Evolutionary conservation across 176 grass and related monocot species (phyloP).

Genomic region (Urochloa ruziziensis): DNA sequence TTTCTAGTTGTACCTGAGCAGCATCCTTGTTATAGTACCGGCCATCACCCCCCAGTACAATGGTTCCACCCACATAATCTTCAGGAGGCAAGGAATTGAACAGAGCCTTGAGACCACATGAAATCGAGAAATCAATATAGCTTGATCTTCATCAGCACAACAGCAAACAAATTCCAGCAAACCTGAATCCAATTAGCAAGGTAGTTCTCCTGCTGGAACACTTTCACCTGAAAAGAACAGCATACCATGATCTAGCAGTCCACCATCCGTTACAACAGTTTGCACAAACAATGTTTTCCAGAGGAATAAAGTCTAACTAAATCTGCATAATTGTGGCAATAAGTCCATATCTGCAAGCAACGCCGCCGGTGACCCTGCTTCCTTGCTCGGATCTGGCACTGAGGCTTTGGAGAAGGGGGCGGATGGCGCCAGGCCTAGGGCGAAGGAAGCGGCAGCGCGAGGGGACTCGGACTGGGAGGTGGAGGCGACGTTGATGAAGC

Average conservation of each 20-base stretch:
- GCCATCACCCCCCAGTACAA: constrained; percentile 87
- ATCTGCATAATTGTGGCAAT: too few species aligned
- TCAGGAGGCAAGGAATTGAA: constrained; percentile 80
- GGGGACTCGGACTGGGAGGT: too few species aligned
- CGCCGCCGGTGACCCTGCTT: too few species aligned
- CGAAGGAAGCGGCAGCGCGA: too few species aligned
- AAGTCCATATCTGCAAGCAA: too few species aligned
- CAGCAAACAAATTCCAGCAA: background rate
- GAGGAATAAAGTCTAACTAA: background rate
- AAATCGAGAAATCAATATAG: constrained; percentile 30
- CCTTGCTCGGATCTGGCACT: too few species aligned
- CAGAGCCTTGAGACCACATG: constrained; percentile 52
- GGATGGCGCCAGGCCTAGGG: too few species aligned
- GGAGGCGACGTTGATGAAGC: too few species aligned
- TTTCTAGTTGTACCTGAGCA: constrained; percentile 52
- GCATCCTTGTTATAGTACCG: constrained; percentile 84
- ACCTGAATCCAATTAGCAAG: constrained; percentile 99
- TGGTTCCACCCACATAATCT: constrained; percentile 72
- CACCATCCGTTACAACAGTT: background rate
- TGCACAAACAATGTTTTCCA: background rate
- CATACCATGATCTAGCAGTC: background rate
- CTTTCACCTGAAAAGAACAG: constrained; percentile 67
- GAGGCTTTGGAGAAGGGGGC: too few species aligned
- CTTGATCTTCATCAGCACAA: background rate
- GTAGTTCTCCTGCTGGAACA: constrained; percentile 89